These are phyloP conservation scores for Eruca vesicaria DNA, from an alignment of 441 rosid species.

Conservation along the genomic window DNA sequence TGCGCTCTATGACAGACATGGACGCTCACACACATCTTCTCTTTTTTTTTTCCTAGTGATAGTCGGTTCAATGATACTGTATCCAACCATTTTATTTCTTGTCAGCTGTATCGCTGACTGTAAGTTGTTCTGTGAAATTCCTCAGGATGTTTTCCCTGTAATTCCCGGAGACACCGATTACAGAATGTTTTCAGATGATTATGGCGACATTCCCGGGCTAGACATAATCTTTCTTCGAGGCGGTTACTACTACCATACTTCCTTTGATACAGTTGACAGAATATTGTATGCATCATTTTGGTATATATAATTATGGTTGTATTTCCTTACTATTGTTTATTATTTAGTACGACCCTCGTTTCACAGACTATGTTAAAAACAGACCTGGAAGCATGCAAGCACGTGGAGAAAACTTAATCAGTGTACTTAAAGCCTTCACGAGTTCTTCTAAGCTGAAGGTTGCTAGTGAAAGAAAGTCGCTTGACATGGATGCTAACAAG, in stretches of 20 bases:
- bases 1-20: background rate
- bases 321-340: slow-evolving; percentile 14
- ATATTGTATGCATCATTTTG: slow-evolving; percentile 89
- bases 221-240: slow-evolving; percentile 97
- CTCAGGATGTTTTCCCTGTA: slow-evolving; percentile 89
- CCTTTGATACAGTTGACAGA: slow-evolving; percentile 93
- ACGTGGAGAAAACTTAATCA: slow-evolving; percentile 90
- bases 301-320: slow-evolving; percentile 41
- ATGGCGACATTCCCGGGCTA: slow-evolving; percentile 91
- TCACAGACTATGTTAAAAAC: slow-evolving; percentile 40
- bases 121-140: slow-evolving; percentile 4
- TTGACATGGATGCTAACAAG: slow-evolving; percentile 37
- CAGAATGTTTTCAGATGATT: slow-evolving; percentile 92
- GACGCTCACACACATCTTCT: background rate
- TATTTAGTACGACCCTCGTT: slow-evolving; percentile 39
- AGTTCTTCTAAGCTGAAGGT: slow-evolving; percentile 69
- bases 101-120: slow-evolving; percentile 4
- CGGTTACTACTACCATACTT: slow-evolving; percentile 98
- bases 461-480: slow-evolving; percentile 57
- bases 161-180: slow-evolving; percentile 98
- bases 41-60: slow-evolving; percentile 2
- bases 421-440: slow-evolving; percentile 72
- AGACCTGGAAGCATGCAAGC: slow-evolving; percentile 99
- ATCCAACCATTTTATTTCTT: background rate
- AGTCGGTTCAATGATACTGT: background rate